A percentile compares a stretch with the other conserved stretches of the same genome.
Conservation (phyloP, 2,329 filamentous ascomycete genomes). For the Fusarium euwallaceae region DNA sequence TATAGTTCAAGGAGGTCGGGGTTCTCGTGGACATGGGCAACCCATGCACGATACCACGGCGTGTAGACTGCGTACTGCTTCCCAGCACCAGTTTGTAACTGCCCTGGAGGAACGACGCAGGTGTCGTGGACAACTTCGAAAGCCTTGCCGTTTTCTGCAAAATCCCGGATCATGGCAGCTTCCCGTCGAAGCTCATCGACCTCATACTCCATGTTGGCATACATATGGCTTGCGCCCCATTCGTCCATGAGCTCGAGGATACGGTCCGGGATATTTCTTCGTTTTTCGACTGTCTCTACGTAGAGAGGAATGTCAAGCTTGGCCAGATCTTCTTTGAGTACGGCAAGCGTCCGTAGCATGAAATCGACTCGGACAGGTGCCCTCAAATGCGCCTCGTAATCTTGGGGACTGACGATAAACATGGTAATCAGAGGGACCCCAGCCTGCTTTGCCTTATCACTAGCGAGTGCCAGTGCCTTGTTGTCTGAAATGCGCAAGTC, state of each 20-base stretch:
- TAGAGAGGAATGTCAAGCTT: slow-evolving; percentile 83
- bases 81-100: slow-evolving; percentile 74
- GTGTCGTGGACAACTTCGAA: slow-evolving; percentile 85
- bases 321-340: slow-evolving; percentile 75
- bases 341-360: slow-evolving; percentile 76
- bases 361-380: slow-evolving; percentile 84
- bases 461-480: slow-evolving; percentile 75
- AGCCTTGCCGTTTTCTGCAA: slow-evolving; percentile 73
- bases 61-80: slow-evolving; percentile 87
- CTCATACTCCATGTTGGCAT: slow-evolving; percentile 90
- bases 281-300: slow-evolving; percentile 77
- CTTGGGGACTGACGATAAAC: slow-evolving; percentile 85
- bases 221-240: slow-evolving; percentile 83
- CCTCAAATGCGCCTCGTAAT: slow-evolving; percentile 84
- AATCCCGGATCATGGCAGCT: slow-evolving; percentile 71
- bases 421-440: slow-evolving; percentile 80
- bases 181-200: slow-evolving; percentile 90
- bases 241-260: slow-evolving; percentile 75
- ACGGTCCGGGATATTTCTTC: slow-evolving; percentile 71
- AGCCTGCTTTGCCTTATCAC: slow-evolving; percentile 72
- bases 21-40: slow-evolving; percentile 78
- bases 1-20: slow-evolving; percentile 74
- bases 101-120: slow-evolving; percentile 83
- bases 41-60: slow-evolving; percentile 85
- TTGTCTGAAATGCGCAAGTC: slow-evolving; percentile 84